Base-by-base conservation (phyloP, 2,329 filamentous ascomycete species). In the Sarocladium kiliense region DNA sequence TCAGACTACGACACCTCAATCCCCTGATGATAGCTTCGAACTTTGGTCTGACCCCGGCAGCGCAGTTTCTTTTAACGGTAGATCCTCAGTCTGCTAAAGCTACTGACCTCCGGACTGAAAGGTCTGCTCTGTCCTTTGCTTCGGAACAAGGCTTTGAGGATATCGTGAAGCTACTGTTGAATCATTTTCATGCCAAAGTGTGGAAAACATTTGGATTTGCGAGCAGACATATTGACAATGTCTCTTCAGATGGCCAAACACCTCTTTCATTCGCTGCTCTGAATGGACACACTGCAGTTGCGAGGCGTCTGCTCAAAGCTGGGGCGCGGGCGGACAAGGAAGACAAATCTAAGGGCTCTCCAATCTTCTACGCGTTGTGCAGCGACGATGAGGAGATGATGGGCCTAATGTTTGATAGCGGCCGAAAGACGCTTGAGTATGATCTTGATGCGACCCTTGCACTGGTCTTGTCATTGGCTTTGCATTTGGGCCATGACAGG, bases 21-120 rank as follows among this genome's bases (percentile, higher is more conserved):
- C 25, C 30, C 11, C 27, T 56, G 12, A 56, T 56, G 36, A 19
- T 56, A 19, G 54, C 54, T 21, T 56, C 54, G 25, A 19, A 36
- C 30, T 56, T 56, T 26, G 54, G 54, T 14, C 9, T 56, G 23
- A 47, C 51, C 11, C 1, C 39, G 19, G 26, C 41, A 41, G 26
- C 19, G 3, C 37, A 39, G 26, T 4, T 16, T 12, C 12, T 56
- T 9, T 2, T 16, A 9, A 10, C 0, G 45, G 16, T 9, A 18
- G 1, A 53, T 42, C n/a, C 25, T 11, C 7, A 56, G 2, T 2
- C 25, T 16, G 18, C 11, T 10, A 18, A 27, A 14, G 14, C 16
- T 12, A 34, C 21, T 19, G 1, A 18, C 34, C n/a, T 16, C 2
- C 32, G 42, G 30, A 25, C 23, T 11, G 14, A 11, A 4, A 19